Evolutionary conservation across 2,329 filamentous ascomycete species (phyloP).

Genomic region (Botrytis paeoniae): DNA sequence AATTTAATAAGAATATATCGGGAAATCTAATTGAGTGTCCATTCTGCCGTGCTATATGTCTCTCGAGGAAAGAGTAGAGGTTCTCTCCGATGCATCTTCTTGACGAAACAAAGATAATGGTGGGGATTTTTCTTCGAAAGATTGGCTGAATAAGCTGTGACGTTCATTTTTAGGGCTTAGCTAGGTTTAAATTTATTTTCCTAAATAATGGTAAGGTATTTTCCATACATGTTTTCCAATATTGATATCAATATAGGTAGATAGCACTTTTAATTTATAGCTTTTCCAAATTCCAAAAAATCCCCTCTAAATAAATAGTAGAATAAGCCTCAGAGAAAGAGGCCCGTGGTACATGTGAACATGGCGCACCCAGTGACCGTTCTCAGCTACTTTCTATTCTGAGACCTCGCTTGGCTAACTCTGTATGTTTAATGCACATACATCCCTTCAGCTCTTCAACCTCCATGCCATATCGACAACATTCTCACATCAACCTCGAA

Average conservation of each 20-base stretch:
- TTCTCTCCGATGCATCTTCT: not conserved
- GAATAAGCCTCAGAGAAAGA: not conserved
- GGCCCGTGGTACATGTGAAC: not conserved
- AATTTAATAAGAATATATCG: not conserved
- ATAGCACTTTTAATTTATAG: not conserved
- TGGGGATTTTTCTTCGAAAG: not conserved
- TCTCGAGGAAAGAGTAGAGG: not conserved
- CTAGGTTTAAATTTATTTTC: not conserved
- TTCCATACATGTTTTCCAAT: not conserved
- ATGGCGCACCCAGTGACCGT: not conserved
- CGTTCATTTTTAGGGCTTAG: not conserved
- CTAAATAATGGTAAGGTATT: not conserved
- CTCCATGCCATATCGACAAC: not conserved
- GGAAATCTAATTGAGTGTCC: not conserved
- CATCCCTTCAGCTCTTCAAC: not conserved
- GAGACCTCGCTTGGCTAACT: constrained; percentile 16
- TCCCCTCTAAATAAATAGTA: not conserved
- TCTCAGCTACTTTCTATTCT: not conserved
- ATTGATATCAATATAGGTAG: not conserved
- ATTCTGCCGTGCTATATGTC: not conserved
- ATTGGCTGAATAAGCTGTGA: not conserved
- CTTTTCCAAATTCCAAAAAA: not conserved
- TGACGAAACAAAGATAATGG: not conserved
- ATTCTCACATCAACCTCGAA: not conserved
- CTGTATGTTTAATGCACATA: not conserved